Conservation (phyloP, 306 rosid genomes). For the Cercis canadensis region DNA sequence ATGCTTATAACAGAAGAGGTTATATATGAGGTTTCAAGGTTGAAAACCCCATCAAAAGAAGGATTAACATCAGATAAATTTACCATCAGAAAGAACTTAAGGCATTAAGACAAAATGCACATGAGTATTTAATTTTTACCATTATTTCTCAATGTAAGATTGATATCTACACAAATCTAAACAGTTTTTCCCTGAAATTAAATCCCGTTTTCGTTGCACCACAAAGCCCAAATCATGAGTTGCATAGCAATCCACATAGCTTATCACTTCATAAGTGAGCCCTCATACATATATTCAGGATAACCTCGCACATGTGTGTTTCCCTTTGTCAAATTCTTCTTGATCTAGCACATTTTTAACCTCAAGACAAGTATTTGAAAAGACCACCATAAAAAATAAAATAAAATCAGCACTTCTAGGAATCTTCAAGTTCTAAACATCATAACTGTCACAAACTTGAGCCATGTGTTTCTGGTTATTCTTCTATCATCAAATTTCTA, state of each 20-base stretch:
- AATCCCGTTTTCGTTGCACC: not conserved
- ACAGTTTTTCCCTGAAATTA: not conserved
- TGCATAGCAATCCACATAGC: not conserved
- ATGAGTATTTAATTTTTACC: not conserved
- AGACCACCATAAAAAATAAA: no score
- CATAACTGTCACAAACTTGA: no score
- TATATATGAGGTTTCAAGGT: not conserved
- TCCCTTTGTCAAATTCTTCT: not conserved
- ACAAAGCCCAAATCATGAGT: constrained; percentile 5
- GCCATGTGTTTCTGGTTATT: no score
- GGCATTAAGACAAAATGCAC: no score
- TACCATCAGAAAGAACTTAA: not conserved
- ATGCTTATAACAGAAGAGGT: not conserved
- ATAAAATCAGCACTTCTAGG: no score
- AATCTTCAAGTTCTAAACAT: no score
- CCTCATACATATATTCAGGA: no score
- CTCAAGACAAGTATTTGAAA: no score
- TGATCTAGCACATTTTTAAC: not conserved
- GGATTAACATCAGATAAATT: not conserved
- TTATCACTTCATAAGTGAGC: no score
- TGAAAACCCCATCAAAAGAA: constrained; percentile 14
- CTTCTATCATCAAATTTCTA: no score
- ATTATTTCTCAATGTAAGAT: not conserved
- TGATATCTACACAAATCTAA: not conserved
- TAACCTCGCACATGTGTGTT: no score